A percentile compares a stretch with the other conserved stretches of the same genome.
Evolutionary conservation across 2,329 filamentous ascomycete species (phyloP).

Genomic region (Cercospora zeina): DNA sequence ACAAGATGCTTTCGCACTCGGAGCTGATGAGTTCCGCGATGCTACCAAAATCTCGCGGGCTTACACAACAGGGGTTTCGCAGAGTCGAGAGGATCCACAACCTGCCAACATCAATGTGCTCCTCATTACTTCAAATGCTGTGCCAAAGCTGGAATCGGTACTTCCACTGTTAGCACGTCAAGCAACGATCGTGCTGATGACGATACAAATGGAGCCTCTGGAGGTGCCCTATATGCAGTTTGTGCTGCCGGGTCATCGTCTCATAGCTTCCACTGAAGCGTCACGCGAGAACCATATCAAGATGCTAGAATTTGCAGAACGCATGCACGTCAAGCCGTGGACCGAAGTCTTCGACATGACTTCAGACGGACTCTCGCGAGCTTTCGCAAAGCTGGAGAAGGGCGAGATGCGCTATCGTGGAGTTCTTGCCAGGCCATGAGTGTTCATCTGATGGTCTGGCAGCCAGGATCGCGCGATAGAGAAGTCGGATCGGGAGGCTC

Average conservation of each 20-base stretch:
- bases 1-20: constrained; percentile 35
- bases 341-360: constrained; percentile 48
- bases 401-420: constrained; percentile 51
- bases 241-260: constrained; percentile 38
- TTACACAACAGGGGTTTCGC: not conserved
- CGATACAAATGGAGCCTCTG: constrained; percentile 38
- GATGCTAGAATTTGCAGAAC: constrained; percentile 50
- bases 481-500: not conserved
- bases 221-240: constrained; percentile 41
- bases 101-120: constrained; percentile 35
- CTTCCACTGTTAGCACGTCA: constrained; percentile 37
- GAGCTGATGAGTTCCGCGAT: constrained; percentile 36
- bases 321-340: constrained; percentile 48
- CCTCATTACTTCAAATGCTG: constrained; percentile 38
- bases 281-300: constrained; percentile 38
- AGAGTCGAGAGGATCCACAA: constrained; percentile 7
- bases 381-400: constrained; percentile 45
- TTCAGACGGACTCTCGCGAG: constrained; percentile 44
- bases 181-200: constrained; percentile 41
- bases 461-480: not conserved
- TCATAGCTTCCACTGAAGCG: constrained; percentile 40
- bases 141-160: constrained; percentile 33
- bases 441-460: not conserved
- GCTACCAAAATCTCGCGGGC: constrained; percentile 2
- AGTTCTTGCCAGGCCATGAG: constrained; percentile 35